Percentiles rank a stretch among this genome's conserved stretches.
Evolutionary conservation across 2,329 filamentous ascomycete genomes (phyloP).

Genomic region (Sclerotinia minor): DNA sequence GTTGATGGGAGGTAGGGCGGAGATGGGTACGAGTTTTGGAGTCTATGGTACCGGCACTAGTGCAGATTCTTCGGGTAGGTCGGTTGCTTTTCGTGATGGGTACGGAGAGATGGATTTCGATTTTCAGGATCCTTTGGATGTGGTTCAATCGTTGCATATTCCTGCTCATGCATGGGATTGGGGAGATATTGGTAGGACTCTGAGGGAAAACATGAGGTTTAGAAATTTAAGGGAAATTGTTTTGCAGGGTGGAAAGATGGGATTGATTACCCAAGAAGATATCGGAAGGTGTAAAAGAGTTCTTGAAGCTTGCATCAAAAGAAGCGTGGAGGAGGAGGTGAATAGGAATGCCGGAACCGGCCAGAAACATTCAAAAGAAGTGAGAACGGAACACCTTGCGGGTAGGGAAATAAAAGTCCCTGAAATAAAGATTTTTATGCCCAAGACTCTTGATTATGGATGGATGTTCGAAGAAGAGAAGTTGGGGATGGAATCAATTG

Average conservation of each 20-base stretch:
- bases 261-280: background rate
- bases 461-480: background rate
- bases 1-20: too few relatives aligned
- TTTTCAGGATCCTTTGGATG: background rate
- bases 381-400: rapidly evolving
- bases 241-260: background rate
- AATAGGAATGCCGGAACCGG: background rate
- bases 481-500: slow-evolving; percentile 10
- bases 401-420: background rate
- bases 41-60: background rate
- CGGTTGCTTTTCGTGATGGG: too few relatives aligned
- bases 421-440: background rate
- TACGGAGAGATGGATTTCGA: too few relatives aligned
- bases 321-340: background rate
- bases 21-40: background rate
- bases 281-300: background rate
- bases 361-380: too few relatives aligned
- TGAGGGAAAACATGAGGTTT: background rate
- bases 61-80: too few relatives aligned
- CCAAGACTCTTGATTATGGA: background rate
- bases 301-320: background rate
- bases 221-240: background rate
- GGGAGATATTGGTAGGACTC: background rate
- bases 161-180: background rate
- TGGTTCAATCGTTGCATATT: background rate